A percentile compares a stretch with the other conserved stretches of the same genome.
phyloP scores from a whole-genome alignment of 2,329 filamentous ascomycete species.

The Lecanicillium sp. region DNA sequence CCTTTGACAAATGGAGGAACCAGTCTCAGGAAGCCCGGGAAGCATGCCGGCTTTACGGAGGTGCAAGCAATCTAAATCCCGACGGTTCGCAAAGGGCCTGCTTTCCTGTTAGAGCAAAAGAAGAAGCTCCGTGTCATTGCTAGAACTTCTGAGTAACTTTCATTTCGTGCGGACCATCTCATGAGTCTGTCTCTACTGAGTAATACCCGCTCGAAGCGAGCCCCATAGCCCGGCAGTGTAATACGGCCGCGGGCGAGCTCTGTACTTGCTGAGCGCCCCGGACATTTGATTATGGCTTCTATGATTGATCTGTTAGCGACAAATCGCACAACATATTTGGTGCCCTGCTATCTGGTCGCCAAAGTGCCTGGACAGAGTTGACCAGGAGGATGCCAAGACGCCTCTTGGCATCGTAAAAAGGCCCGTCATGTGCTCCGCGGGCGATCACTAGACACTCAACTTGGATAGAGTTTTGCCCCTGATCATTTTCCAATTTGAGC shows the following conservation, averaged over 20 bases:
- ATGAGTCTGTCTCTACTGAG: no score
- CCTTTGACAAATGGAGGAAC: background rate
- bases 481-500: background rate
- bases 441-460: background rate
- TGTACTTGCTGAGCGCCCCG: background rate
- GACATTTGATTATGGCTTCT: background rate
- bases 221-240: no score
- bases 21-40: no score
- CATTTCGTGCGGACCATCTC: no score
- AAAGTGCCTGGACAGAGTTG: background rate
- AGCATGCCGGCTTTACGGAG: no score
- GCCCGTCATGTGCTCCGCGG: background rate
- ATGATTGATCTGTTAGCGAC: no score
- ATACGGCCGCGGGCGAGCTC: no score
- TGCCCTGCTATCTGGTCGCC: no score
- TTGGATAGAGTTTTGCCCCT: background rate
- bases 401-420: background rate
- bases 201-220: no score
- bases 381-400: no score
- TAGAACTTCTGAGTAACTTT: background rate
- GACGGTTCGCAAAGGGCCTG: background rate
- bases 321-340: no score
- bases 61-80: constrained; percentile 2
- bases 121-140: background rate
- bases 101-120: background rate